A percentile compares a stretch with the other conserved stretches of the same genome.
Conservation (phyloP, 768 basidiomycete genomes). For the Leccinellum luteum region DNA sequence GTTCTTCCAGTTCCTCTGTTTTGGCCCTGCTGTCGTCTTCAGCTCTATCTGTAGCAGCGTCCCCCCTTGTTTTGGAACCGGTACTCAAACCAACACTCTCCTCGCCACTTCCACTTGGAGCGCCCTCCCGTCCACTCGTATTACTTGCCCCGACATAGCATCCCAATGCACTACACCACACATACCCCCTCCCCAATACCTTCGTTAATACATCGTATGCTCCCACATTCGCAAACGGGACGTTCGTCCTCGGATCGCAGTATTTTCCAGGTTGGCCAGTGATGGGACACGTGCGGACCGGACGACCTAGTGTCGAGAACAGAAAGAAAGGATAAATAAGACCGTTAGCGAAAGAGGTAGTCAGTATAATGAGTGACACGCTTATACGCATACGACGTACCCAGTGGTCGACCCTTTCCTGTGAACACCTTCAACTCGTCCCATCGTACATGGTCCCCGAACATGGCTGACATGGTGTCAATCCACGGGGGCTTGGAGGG, state of each 20-base stretch:
- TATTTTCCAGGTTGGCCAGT: conserved; percentile 80
- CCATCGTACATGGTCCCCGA: conserved; percentile 85
- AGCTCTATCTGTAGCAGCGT: not conserved
- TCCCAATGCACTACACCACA: conserved; percentile 52
- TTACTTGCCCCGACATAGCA: conserved; percentile 36
- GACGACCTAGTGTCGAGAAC: conserved; percentile 43
- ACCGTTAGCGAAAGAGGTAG: not conserved
- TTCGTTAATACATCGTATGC: conserved; percentile 65
- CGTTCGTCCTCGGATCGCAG: conserved; percentile 72
- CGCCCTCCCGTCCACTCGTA: not conserved
- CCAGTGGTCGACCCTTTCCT: conserved; percentile 60
- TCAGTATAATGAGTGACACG: not conserved
- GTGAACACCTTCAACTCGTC: conserved; percentile 64
- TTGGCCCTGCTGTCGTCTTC: not conserved
- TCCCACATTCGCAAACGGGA: conserved; percentile 70
- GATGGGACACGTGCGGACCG: conserved; percentile 65
- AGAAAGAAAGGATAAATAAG: not conserved
- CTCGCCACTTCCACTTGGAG: not conserved
- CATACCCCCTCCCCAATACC: conserved; percentile 64
- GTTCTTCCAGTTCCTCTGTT: conserved; percentile 9
- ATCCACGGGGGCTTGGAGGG: conserved; percentile 56
- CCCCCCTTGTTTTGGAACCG: not conserved
- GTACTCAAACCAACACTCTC: not conserved
- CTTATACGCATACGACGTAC: conserved; percentile 38
- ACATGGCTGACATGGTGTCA: conserved; percentile 77